Percentiles rank a stretch among this genome's conserved stretches.
phyloP scores from a whole-genome alignment of 495 filamentous ascomycete genomes.

The Aspergillus leporis region DNA sequence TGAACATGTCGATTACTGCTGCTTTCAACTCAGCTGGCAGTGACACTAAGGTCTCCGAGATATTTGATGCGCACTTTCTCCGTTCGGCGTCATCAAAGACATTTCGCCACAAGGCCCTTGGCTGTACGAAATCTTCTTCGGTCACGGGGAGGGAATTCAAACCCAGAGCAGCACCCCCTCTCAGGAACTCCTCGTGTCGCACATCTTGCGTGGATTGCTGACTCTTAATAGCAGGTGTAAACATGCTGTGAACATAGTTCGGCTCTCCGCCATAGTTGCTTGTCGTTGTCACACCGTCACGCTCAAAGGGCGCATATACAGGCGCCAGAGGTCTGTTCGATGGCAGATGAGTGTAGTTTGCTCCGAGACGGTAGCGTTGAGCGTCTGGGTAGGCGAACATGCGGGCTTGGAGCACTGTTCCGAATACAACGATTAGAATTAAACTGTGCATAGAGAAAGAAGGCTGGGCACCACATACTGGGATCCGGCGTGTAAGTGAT shows the following conservation, averaged over 20 bases:
- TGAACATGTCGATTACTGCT: constrained; percentile 28
- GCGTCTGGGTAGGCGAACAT: constrained; percentile 73
- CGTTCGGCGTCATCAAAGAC: constrained; percentile 35
- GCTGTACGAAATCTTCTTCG: constrained; percentile 35
- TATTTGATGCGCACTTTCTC: constrained; percentile 24
- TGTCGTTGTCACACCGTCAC: constrained; percentile 65
- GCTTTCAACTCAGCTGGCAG: constrained; percentile 23
- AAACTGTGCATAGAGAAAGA: constrained; percentile 32
- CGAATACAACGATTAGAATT: constrained; percentile 9
- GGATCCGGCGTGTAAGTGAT: constrained; percentile 47
- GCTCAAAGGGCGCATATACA: constrained; percentile 67
- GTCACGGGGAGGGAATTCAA: constrained; percentile 29
- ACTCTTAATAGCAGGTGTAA: constrained; percentile 18
- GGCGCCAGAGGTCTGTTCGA: constrained; percentile 40
- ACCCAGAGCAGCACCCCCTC: constrained; percentile 20
- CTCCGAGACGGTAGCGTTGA: constrained; percentile 64
- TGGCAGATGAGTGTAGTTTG: constrained; percentile 63
- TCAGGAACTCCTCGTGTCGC: constrained; percentile 27
- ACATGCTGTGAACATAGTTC: constrained; percentile 57
- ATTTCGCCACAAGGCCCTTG: constrained; percentile 30
- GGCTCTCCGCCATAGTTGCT: constrained; percentile 66
- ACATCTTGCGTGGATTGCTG: constrained; percentile 21
- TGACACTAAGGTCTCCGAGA: constrained; percentile 24
- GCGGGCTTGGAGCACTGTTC: constrained; percentile 62
- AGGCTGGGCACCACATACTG: constrained; percentile 20